Base-by-base conservation (phyloP, 805 yeast species). In the Priceomyces medius region DNA sequence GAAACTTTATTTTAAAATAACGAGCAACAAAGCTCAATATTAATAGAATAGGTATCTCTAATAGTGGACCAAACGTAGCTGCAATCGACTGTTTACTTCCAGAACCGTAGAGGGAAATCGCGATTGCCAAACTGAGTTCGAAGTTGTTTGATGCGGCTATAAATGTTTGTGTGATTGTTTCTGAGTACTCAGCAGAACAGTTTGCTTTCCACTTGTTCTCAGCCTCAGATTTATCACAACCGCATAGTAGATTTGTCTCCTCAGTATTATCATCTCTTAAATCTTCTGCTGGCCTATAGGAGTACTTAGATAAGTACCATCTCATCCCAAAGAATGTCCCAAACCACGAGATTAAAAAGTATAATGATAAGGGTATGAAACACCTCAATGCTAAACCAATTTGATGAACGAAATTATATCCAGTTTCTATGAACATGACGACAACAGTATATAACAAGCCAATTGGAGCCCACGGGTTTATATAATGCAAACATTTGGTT, bases 81-180 rank as follows among this genome's bases (percentile, higher is more conserved):
- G 84, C 83, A 31, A 79, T 66, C 1, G 81, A 73, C 50, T 77
- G 73, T 38, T 73, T 66, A 42, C 79, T 70, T 1, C 73, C 75
- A 20, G 67, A 58, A 0, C 83, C 83, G 56, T 75, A 79, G 9
- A 76, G 47, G 0, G 80, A 67, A 5, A 74, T 69, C 1, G 80
- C 76, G 14, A 79, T 71, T 3, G 83, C 81, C 27, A 79, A 58
- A 42, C 80, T 74, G 32, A 78, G 61, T 53, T 79, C 83, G 49
- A 79, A 79, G 52, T 79, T 79, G 52, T 79, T 79, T 4, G 80
- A 73, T 1, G 82, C 75, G 10, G 81, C 80, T 3, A 81, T 76
- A 49, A 79, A 78, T 8, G 76, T 62, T 46, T 78, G 83, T 12
- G 81, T 74, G 24, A 69, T 58, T 4, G 71, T 68, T 23, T 63